These are phyloP conservation scores for Pisolithus orientalis DNA, from an alignment of 768 basidiomycete species.

Conservation along the genomic window DNA sequence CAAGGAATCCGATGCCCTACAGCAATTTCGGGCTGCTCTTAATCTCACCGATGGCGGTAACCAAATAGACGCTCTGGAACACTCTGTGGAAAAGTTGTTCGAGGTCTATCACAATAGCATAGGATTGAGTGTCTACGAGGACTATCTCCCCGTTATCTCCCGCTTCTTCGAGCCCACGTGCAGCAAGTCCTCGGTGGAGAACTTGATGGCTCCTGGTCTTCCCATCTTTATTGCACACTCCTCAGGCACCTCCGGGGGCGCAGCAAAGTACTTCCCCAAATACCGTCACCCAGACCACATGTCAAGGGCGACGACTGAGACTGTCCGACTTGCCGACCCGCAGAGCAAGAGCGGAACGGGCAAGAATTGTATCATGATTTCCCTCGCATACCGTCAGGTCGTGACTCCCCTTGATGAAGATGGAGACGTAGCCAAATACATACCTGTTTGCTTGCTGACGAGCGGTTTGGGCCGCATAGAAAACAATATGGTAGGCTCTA, in stretches of 20 bases:
- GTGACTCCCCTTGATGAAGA: slow-evolving; percentile 6
- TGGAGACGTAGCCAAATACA: slow-evolving; percentile 6
- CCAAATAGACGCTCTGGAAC: not conserved
- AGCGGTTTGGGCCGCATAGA: slow-evolving; percentile 16
- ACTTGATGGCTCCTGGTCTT: slow-evolving; percentile 16
- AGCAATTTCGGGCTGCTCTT: slow-evolving; percentile 9
- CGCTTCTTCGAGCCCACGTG: slow-evolving; percentile 17
- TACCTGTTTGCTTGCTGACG: slow-evolving; percentile 16
- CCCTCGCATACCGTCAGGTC: slow-evolving; percentile 11
- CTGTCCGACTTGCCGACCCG: slow-evolving; percentile 7
- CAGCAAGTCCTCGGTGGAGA: slow-evolving; percentile 11
- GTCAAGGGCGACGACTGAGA: slow-evolving; percentile 9
- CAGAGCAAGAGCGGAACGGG: slow-evolving; percentile 3
- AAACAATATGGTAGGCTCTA: slow-evolving; percentile 9
- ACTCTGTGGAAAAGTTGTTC: not conserved
- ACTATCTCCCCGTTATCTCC: slow-evolving; percentile 16
- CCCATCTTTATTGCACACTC: slow-evolving; percentile 19
- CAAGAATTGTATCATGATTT: slow-evolving; percentile 16
- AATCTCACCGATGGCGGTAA: not conserved
- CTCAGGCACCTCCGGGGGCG: slow-evolving; percentile 12
- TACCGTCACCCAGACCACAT: slow-evolving; percentile 17
- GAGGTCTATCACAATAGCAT: slow-evolving; percentile 12
- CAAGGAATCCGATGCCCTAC: slow-evolving; percentile 8
- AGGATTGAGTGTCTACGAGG: slow-evolving; percentile 9
- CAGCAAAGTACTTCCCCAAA: slow-evolving; percentile 14